Base-by-base conservation (phyloP, 257 asterid genomes). In the Thymus quinquecostatus region DNA sequence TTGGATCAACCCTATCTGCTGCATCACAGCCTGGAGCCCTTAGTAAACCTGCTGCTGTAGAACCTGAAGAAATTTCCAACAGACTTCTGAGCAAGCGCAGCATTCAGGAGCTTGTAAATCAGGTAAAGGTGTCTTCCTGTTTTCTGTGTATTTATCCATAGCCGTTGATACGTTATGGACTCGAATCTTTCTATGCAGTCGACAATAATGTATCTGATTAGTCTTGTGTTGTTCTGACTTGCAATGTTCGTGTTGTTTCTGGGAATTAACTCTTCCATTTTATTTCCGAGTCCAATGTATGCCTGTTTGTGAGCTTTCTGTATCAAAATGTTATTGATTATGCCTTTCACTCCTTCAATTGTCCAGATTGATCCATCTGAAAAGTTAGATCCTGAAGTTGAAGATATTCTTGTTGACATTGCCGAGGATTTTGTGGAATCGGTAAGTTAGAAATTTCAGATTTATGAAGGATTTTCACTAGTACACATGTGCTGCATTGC, bases 381-480 rank as follows among this genome's bases (percentile, higher is more conserved):
- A 72, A 95, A 85, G 66, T 84, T 92, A 64, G 98, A 95, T 75
- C 86, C 94, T 12, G 96, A 82, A 70, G 96, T 88, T 68, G 97
- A 88, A 81, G 98, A 92, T 81, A 83, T 88, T 70, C 92, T 95
- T 41, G 83, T 86, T 11, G 97, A 89, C 82, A 78, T 92, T 64
- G 99, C 95, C 1, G 99, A 92, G 77, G 98, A 92, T 56, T 95
- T 92, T 79, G 89, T 95, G 78, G 97, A 95, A 81, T 89, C 99
- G 21, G 98, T 94, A 77, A 91, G 98, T 80, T 80, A 60, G n/a
- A n/a, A n/a, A n/a, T n/a, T n/a, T n/a, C n/a, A n/a, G n/a, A n/a
- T n/a, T n/a, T n/a, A n/a, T n/a, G n/a, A n/a, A n/a, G n/a, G n/a
- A n/a, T n/a, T n/a, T n/a, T n/a, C n/a, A n/a, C n/a, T n/a, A n/a